phyloP scores from a whole-genome alignment of 768 basidiomycete species.

The Lyophyllum atratum region DNA sequence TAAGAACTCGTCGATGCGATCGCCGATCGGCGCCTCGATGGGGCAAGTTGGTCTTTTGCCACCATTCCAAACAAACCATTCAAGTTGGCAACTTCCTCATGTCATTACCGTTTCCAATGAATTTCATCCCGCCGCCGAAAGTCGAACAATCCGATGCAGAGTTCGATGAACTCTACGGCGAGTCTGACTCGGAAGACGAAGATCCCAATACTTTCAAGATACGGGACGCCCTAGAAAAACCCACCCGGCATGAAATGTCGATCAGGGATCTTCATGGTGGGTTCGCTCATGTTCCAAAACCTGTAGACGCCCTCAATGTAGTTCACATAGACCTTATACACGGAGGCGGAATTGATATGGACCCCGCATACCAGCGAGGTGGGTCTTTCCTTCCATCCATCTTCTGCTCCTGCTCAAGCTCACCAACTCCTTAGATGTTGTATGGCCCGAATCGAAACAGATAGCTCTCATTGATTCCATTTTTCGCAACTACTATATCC shows the following conservation, averaged over 20 bases:
- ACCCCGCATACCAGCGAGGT: slow-evolving; percentile 77
- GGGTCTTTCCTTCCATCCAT: background rate
- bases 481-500: slow-evolving; percentile 77
- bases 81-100: background rate
- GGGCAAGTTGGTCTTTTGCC: slow-evolving; percentile 2
- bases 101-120: slow-evolving; percentile 6
- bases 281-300: slow-evolving; percentile 14
- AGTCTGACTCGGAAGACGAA: slow-evolving; percentile 41
- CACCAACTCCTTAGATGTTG: slow-evolving; percentile 55
- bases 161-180: slow-evolving; percentile 50
- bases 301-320: background rate
- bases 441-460: slow-evolving; percentile 75
- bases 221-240: slow-evolving; percentile 39
- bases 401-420: background rate
- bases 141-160: slow-evolving; percentile 35
- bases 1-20: background rate
- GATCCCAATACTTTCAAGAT: slow-evolving; percentile 45
- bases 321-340: slow-evolving; percentile 62
- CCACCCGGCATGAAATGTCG: slow-evolving; percentile 41
- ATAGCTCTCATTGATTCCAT: slow-evolving; percentile 75
- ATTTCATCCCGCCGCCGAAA: slow-evolving; percentile 7
- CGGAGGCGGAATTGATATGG: slow-evolving; percentile 67
- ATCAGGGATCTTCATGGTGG: slow-evolving; percentile 50
- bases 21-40: background rate
- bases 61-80: slow-evolving; percentile 5